Conservation (phyloP, 2,329 filamentous ascomycete genomes). For the Epichloe coenophiala region DNA sequence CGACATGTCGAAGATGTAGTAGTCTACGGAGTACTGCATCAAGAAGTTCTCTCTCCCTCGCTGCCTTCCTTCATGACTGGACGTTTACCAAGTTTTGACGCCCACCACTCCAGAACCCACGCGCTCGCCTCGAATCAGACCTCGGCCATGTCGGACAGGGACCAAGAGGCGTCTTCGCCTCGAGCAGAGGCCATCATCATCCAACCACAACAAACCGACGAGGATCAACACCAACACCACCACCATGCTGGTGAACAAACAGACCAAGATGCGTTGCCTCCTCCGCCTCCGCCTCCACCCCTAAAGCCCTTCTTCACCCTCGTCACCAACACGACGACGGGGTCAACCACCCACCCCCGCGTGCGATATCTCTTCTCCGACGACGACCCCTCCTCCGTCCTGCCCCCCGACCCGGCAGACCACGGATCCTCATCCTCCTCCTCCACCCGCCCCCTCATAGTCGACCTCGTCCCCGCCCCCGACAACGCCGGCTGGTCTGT, state of each 20-base stretch:
- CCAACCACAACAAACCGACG: background rate
- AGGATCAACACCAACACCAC: background rate
- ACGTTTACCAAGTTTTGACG: too few relatives aligned
- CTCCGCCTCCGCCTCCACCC: constrained; percentile 9
- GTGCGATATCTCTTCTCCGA: constrained; percentile 90
- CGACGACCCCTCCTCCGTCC: constrained; percentile 69
- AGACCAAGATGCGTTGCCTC: constrained; percentile 1
- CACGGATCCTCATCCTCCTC: constrained; percentile 1
- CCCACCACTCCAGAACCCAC: too few relatives aligned
- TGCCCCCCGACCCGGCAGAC: constrained; percentile 42
- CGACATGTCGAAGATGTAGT: too few relatives aligned
- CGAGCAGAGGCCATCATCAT: background rate
- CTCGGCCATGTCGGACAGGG: background rate
- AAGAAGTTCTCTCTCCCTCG: too few relatives aligned
- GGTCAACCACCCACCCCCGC: constrained; percentile 67
- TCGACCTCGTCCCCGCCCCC: constrained; percentile 36
- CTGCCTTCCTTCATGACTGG: too few relatives aligned
- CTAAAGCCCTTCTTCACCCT: constrained; percentile 81
- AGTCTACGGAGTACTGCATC: too few relatives aligned
- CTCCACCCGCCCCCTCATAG: constrained; percentile 34
- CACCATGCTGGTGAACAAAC: background rate
- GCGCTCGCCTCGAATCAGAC: too few relatives aligned
- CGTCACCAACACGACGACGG: constrained; percentile 60
- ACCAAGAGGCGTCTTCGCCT: background rate
- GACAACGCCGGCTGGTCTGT: constrained; percentile 38